phyloP scores from a whole-genome alignment of 2,329 filamentous ascomycete genomes.

The Trichoderma pleuroti region DNA sequence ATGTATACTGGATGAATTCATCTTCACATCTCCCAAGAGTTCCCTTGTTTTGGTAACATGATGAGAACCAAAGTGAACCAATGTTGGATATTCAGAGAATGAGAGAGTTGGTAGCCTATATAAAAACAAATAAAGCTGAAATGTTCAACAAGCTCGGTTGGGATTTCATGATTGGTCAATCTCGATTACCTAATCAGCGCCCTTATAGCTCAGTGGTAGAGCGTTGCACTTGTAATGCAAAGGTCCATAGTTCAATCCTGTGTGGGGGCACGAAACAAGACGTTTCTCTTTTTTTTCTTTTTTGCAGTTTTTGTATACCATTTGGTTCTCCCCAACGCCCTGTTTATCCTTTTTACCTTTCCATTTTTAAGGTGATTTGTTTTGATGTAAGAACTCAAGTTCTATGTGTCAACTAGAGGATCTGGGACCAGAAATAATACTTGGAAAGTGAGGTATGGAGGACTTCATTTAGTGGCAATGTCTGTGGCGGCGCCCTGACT shows the following conservation, averaged over 20 bases:
- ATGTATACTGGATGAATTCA: neutral
- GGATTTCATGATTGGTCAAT: neutral
- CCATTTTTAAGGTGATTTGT: fast-evolving
- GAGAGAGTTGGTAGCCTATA: neutral
- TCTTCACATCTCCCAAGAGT: neutral
- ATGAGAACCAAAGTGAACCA: neutral
- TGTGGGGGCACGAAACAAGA: slow-evolving; percentile 18
- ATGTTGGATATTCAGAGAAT: neutral
- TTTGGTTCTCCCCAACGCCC: fast-evolving
- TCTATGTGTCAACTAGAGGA: neutral
- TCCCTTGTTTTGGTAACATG: too few relatives aligned
- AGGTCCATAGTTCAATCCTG: slow-evolving; percentile 23
- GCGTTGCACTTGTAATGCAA: slow-evolving; percentile 23
- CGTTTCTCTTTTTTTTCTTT: neutral
- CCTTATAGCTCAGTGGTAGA: slow-evolving; percentile 23
- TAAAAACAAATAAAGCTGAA: neutral
- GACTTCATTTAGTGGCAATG: neutral
- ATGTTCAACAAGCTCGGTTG: neutral
- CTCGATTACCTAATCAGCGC: neutral
- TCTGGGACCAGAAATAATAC: too few relatives aligned
- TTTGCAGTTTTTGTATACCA: neutral
- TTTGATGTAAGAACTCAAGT: neutral
- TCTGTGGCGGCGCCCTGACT: neutral
- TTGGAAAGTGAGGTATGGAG: too few relatives aligned
- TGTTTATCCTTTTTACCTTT: too few relatives aligned